Evolutionary conservation across 371 early-diverging fungal species (phyloP), one percentile per base, ranked within the genome.

Genomic region (Haplosporangium sp.): DNA sequence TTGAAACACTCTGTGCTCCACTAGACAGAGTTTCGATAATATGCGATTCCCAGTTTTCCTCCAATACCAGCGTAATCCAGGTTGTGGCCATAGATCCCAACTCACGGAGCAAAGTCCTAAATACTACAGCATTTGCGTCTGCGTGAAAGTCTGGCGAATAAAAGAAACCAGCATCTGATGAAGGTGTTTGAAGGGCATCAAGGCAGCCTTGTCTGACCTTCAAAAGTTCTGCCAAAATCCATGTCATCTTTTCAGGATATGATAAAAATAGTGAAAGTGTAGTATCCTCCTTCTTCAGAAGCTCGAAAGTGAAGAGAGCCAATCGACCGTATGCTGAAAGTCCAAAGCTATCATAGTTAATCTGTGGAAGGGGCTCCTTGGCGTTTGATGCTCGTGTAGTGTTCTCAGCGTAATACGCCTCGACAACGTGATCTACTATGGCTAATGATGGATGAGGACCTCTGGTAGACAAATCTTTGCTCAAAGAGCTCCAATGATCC

Each of bases 321-420:
- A 87, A 63, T 4, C 91, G 86, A 20, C 84, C 89, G 50, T 87
- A 89, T 3, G 87, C 76, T 17, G 87, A 88, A 4, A 90, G 71
- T 0, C 90, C 91, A 77, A 87, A 87, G 13, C 85, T 63, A 66
- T 91, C 91, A 39, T 88, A 89, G 0, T 67, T n/a, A 7, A 86
- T 69, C 0, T 83, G 74, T 5, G 63, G 6, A 11, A 20, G 8
- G 17, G 62, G 45, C 17, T 37, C 35, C 34, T 65, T 55, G 4
- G 27, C 3, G 4, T 9, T 39, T n/a, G 39, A 10, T 0, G 17
- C 59, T 0, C 55, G 38, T 11, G 45, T 50, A 11, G 62, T 45
- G 34, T 42, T 71, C n/a, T 71, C 61, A 9, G 65, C 61, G 57
- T 61, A 74, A 34, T 59, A 60, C 7, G 84, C 73, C 38, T 76